Evolutionary conservation across 2,329 filamentous ascomycete genomes (phyloP).

Genomic region (Plectosphaerella sp.): DNA sequence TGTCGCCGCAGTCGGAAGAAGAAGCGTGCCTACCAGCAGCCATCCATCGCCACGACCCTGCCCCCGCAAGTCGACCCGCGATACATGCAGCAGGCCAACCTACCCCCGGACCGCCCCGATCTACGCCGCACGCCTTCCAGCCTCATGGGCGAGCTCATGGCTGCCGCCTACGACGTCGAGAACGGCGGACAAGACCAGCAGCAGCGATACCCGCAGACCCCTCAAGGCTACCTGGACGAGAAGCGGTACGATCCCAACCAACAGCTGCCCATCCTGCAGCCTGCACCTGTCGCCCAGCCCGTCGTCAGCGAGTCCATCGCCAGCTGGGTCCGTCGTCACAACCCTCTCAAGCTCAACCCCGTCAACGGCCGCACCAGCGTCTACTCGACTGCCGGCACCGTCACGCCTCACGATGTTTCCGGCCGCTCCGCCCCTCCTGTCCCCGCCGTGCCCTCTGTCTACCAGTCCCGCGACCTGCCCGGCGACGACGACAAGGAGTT

Average conservation of each 20-base stretch:
- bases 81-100: constrained; percentile 2
- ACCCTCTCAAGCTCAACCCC: constrained; percentile 17
- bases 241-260: constrained; percentile 9
- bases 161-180: constrained; percentile 13
- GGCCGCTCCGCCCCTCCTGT: constrained; percentile 4
- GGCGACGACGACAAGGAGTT: not conserved
- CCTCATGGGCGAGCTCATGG: constrained; percentile 16
- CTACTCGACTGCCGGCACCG: constrained; percentile 5
- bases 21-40: not conserved
- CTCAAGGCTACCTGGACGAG: constrained; percentile 12
- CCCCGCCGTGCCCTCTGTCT: constrained; percentile 4
- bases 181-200: constrained; percentile 8
- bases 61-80: constrained; percentile 1
- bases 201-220: constrained; percentile 1
- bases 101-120: not conserved
- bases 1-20: constrained; percentile 2
- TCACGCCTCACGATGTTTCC: not conserved
- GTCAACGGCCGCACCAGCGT: constrained; percentile 8
- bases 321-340: constrained; percentile 19
- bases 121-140: constrained; percentile 6
- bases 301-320: constrained; percentile 15
- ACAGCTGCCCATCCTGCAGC: constrained; percentile 10
- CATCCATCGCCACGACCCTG: constrained; percentile 1
- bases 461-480: not conserved
- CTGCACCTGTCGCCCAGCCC: constrained; percentile 10